Evolutionary conservation across 306 rosid genomes (phyloP), one percentile per base, ranked within the genome.

Genomic region (Mucuna pruriens): DNA sequence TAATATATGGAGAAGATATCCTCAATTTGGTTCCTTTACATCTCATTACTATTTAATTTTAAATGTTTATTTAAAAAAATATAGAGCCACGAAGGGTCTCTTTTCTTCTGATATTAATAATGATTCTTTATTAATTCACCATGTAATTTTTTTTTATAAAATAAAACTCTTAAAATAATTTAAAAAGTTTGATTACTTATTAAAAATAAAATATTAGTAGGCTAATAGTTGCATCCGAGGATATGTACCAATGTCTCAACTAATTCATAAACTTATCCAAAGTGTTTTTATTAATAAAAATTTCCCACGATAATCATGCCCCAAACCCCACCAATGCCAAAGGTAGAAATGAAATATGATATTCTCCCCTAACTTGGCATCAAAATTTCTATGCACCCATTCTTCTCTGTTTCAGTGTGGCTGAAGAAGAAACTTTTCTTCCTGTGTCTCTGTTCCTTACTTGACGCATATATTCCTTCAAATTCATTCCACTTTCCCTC

Each of bases 391-490:
- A 7, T 26, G 54, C 76, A 64, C 76, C 57, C 23, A 48, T 72
- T 80, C 29, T 66, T 68, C 77, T 52, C 63, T 78, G 62, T 60
- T 61, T 74, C 34, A 40, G 23, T 71, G 83, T 57, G 76, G 57
- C 84, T 84, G 52, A 81, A 86, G 46, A 82, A 87, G 70, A 51
- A 74, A 80, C 40, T 72, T 80, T 55, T 46, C 44, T 36, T 31
- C 42, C 23, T 63, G 10, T 72, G 55, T 54, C 48, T 76, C 66
- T 84, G 62, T 19, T 45, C 71, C 79, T 71, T 81, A 76, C 76
- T 84, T 85, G 84, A 74, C 83, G 82, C 85, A 49, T 82, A 40
- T 66, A 65, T 90, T 88, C 87, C 87, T 89, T 87, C 85, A 75
- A 31, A 67, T 76, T 58, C 71, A 34, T 81, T 69, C 83, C 85